Evolutionary conservation across 164 flowering plant genomes (phyloP).

Genomic region (Sedum album): DNA sequence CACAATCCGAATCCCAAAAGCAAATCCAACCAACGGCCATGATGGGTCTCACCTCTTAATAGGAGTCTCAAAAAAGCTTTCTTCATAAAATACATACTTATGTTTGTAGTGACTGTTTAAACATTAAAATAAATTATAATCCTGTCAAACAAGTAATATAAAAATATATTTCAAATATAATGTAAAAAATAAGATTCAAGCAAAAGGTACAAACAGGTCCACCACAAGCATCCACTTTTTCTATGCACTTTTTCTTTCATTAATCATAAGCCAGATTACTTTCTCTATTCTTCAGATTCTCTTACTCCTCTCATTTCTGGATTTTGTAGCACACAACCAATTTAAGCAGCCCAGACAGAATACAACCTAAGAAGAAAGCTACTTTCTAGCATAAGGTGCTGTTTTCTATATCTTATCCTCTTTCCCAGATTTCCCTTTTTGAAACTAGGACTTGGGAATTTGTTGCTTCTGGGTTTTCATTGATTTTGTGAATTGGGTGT

Average conservation of each 20-base stretch:
- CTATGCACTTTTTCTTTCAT: neutral
- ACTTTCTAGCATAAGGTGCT: neutral
- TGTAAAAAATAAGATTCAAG: neutral
- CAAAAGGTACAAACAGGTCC: neutral
- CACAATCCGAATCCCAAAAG: too few relatives aligned
- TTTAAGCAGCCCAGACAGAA: neutral
- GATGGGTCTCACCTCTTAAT: too few relatives aligned
- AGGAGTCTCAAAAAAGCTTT: too few relatives aligned
- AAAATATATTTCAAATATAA: neutral
- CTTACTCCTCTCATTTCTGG: neutral
- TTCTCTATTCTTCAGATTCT: neutral
- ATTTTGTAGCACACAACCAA: neutral
- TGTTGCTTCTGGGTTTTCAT: neutral
- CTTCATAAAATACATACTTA: too few relatives aligned
- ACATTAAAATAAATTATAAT: too few relatives aligned
- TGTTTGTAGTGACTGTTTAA: too few relatives aligned
- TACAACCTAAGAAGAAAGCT: neutral
- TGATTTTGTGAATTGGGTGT: neutral
- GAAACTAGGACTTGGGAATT: neutral
- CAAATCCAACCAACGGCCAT: too few relatives aligned
- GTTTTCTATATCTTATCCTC: neutral
- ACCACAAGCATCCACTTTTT: conserved; percentile 1
- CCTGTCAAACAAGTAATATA: too few relatives aligned
- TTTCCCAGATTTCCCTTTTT: neutral
- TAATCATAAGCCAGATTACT: neutral